Evolutionary conservation across 164 flowering plant genomes (phyloP).

Genomic region (Sedum album): DNA sequence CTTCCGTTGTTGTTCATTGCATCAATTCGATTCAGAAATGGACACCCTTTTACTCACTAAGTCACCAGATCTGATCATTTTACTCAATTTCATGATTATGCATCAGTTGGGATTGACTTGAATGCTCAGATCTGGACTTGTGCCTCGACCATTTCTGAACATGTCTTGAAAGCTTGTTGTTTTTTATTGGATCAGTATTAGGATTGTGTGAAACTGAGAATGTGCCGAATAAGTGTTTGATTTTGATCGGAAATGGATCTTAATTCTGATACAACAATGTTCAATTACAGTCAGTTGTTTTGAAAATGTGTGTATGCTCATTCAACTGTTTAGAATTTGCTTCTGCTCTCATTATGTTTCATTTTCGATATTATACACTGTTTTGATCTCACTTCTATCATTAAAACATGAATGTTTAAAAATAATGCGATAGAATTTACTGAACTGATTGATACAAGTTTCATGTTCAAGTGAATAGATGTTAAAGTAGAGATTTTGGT

Average conservation of each 20-base stretch:
- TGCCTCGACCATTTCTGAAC: neutral
- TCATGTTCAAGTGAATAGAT: too few species aligned
- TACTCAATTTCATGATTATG: neutral
- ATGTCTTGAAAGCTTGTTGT: neutral
- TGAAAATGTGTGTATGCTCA: too few species aligned
- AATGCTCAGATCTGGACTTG: neutral
- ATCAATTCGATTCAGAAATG: neutral
- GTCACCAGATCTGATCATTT: neutral
- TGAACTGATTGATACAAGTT: too few species aligned
- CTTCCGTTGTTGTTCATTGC: neutral
- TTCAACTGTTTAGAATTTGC: too few species aligned
- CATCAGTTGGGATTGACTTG: neutral
- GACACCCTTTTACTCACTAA: neutral
- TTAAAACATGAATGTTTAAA: too few species aligned
- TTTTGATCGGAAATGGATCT: too few species aligned
- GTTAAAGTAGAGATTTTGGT: too few species aligned
- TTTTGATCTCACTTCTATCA: neutral
- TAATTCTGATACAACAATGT: neutral
- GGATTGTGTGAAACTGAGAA: neutral
- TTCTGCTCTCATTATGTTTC: neutral
- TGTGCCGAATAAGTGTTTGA: too few species aligned
- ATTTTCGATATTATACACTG: neutral
- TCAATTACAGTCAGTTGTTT: too few species aligned
- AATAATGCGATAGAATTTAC: too few species aligned
- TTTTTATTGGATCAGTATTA: neutral